Evolutionary conservation across 2,329 filamentous ascomycete genomes (phyloP).

Genomic region (Botrytis fabae): DNA sequence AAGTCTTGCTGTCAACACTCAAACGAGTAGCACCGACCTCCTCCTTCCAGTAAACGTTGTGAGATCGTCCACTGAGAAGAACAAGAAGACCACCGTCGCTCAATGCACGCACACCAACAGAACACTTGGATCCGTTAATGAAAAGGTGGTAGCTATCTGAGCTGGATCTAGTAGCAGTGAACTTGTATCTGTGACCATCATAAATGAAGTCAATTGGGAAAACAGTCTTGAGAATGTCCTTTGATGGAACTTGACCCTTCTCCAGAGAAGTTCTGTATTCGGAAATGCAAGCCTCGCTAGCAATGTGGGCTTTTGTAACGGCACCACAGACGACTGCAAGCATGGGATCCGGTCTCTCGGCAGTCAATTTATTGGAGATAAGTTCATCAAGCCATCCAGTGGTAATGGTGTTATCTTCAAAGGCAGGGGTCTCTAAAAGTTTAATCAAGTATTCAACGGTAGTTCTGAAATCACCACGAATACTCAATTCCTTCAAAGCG

Average conservation of each 20-base stretch:
- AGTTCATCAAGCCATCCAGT: conserved; percentile 98
- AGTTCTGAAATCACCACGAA: conserved; percentile 98
- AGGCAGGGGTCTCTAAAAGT: conserved; percentile 94
- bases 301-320: conserved; percentile 89
- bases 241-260: conserved; percentile 95
- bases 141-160: conserved; percentile 94
- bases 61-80: conserved; percentile 85
- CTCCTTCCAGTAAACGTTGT: conserved; percentile 99
- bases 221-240: conserved; percentile 95
- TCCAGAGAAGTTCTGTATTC: conserved; percentile 89
- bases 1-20: conserved; percentile 97
- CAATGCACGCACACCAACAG: conserved; percentile 86
- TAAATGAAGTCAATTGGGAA: conserved; percentile 99
- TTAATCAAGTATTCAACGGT: conserved; percentile 99
- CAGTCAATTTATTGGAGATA: conserved; percentile 95
- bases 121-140: conserved; percentile 97
- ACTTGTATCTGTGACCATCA: conserved; percentile 94
- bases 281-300: conserved; percentile 83
- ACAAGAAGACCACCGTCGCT: conserved; percentile 92
- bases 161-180: conserved; percentile 92
- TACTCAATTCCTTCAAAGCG: conserved; percentile 96
- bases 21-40: conserved; percentile 94
- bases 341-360: conserved; percentile 90
- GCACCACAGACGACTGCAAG: conserved; percentile 95
- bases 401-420: conserved; percentile 98